phyloP scores from a whole-genome alignment of 78 protist genomes.

The Emiliania huxleyi region DNA sequence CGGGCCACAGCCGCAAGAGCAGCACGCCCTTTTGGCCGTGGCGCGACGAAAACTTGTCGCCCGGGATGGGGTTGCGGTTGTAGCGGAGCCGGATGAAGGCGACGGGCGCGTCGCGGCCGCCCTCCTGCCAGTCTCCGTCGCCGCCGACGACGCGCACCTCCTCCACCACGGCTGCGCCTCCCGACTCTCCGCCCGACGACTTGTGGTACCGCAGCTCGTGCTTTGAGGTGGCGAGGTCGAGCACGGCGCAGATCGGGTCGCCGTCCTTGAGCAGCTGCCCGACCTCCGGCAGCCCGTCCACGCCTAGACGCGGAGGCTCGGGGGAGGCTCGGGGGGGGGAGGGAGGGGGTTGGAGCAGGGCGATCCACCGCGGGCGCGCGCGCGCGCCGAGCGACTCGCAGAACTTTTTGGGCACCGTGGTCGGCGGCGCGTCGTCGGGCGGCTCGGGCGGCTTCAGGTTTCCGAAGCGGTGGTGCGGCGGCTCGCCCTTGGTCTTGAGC shows the following conservation, averaged over 20 bases:
- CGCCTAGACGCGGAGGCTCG: too few species aligned
- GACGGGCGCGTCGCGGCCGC: neutral
- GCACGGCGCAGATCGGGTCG: constrained; percentile 50
- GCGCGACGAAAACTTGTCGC: constrained; percentile 96
- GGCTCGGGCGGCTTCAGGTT: neutral
- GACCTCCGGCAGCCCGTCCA: constrained; percentile 76
- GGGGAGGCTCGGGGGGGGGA: too few species aligned
- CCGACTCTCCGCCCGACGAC: neutral
- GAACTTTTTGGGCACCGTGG: neutral
- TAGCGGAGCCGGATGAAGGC: constrained; percentile 24
- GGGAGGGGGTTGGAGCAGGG: too few species aligned
- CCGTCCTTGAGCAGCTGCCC: constrained; percentile 59
- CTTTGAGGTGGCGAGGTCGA: constrained; percentile 25
- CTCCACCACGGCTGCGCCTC: constrained; percentile 31
- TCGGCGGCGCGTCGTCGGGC: constrained; percentile 37
- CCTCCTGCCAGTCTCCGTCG: neutral
- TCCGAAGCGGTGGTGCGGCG: neutral
- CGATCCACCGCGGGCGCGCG: too few species aligned
- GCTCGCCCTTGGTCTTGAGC: neutral
- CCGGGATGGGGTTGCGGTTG: constrained; percentile 83
- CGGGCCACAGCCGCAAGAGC: constrained; percentile 78
- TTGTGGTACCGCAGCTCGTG: constrained; percentile 27
- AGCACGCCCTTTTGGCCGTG: constrained; percentile 98
- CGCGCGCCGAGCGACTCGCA: neutral
- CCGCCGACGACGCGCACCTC: constrained; percentile 49